Base-by-base conservation (phyloP, 106 monocot species). In the Dendrobium catenatum region DNA sequence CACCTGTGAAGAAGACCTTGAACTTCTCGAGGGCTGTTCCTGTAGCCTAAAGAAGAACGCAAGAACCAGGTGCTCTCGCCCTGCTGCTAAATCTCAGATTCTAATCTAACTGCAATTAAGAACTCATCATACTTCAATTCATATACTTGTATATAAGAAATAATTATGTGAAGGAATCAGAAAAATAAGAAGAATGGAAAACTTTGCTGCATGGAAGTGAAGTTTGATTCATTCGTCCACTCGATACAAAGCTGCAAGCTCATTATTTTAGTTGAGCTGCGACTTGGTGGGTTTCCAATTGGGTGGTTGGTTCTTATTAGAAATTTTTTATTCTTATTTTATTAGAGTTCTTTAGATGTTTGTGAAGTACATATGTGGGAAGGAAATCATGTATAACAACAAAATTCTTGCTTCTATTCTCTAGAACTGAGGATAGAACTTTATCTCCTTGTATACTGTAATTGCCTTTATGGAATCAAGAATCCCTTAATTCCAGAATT, bases 21-120 rank as follows among this genome's bases (percentile, higher is more conserved):
- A 96, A 84, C 91, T 96, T 68, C 87, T 96, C 2, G 90, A 96
- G 85, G 96, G 94, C 73, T 96, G 96, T 80, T 88, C 94, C 19
- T 96, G 94, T 81, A 87, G 72, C 29, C 86, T 94, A 55, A 89
- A 51, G 85, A 88, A 86, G 54, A 87, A 72, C 64, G 78, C 83
- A 16, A 78, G 92, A 29, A 81, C 86, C 48, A 90, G 81, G 85
- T 96, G 96, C 77, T 91, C 91, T 15, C 91, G 96, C 72, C 86
- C 47, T 24, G 78, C 90, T 47, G 86, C 95, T 42, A 90, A 81
- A 73, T 83, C 86, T 8, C 91, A 93, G 68, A 56, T 86, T 72
- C 68, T 79, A 8, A 43, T 61, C 5, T 87, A 83, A 84, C 20
- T 43, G 27, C 16, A 58, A 15, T 54, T 24, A 66, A 66, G 41